phyloP scores from a whole-genome alignment of 305 asterid species.

The Solanum hybrid region DNA sequence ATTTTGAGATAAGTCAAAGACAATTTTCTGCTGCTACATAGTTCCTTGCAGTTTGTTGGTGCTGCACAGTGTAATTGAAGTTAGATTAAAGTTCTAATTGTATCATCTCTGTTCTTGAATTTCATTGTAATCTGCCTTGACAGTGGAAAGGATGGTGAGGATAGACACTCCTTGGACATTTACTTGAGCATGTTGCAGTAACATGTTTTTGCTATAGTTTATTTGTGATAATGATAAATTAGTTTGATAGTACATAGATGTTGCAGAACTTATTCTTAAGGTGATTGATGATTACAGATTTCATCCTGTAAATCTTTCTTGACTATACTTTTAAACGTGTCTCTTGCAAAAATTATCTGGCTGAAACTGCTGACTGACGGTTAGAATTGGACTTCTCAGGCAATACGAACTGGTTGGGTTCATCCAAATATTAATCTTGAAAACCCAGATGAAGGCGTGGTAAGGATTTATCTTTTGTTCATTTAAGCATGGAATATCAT shows the following conservation, averaged over 20 bases:
- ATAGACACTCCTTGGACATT: not conserved
- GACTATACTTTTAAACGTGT: not conserved
- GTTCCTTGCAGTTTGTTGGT: not conserved
- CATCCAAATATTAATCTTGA: constrained; percentile 56
- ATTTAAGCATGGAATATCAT: not conserved
- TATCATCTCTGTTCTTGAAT: not conserved
- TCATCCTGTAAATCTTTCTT: not conserved
- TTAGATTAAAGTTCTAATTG: not conserved
- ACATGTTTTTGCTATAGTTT: not conserved
- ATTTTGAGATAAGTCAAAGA: not conserved
- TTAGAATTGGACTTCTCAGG: constrained; percentile 24
- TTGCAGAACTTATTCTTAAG: not conserved
- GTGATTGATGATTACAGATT: not conserved
- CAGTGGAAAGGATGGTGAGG: not conserved
- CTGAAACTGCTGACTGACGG: not conserved
- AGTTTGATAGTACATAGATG: not conserved
- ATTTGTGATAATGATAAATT: not conserved
- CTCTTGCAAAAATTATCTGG: not conserved
- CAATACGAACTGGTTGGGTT: constrained; percentile 47
- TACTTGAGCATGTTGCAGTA: not conserved
- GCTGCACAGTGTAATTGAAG: not conserved
- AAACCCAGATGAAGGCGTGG: constrained; percentile 48
- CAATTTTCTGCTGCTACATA: not conserved
- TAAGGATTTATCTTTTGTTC: constrained; percentile 15
- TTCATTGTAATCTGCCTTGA: not conserved